Conservation (phyloP, 169 alveolate genomes). For the Cryptosporidium bovis region DNA sequence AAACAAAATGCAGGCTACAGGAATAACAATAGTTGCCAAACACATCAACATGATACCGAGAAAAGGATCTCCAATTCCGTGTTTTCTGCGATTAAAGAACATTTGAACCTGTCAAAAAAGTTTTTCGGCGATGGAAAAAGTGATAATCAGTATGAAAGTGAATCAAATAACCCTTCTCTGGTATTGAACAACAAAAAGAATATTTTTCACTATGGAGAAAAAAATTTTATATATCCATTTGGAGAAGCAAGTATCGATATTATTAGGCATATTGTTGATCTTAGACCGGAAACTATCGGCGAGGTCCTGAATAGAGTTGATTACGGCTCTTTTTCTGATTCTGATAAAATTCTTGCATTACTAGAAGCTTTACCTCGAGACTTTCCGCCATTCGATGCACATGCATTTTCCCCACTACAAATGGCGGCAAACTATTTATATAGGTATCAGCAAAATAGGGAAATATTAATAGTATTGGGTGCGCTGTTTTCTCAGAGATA, state of each 20-base stretch:
- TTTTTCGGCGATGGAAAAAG: neutral
- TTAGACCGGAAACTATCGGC: conserved; percentile 73
- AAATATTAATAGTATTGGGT: conserved; percentile 31
- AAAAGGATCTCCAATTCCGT: neutral
- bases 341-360: conserved; percentile 20
- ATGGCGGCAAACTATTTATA: conserved; percentile 46
- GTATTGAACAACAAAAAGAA: neutral
- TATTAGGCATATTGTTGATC: conserved; percentile 32
- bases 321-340: conserved; percentile 32
- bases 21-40: neutral
- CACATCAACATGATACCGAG: neutral
- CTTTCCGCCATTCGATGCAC: conserved; percentile 38
- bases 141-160: too few relatives aligned
- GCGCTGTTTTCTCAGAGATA: conserved; percentile 36
- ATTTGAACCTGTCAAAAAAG: neutral
- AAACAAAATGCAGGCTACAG: neutral
- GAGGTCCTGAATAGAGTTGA: conserved; percentile 37
- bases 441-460: conserved; percentile 32
- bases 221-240: conserved; percentile 23
- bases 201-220: neutral
- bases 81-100: neutral
- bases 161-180: too few relatives aligned
- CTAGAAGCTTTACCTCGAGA: conserved; percentile 53
- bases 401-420: conserved; percentile 63
- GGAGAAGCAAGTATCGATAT: conserved; percentile 64